Base-by-base conservation (phyloP, 768 basidiomycete species). In the Mycena amicta region DNA sequence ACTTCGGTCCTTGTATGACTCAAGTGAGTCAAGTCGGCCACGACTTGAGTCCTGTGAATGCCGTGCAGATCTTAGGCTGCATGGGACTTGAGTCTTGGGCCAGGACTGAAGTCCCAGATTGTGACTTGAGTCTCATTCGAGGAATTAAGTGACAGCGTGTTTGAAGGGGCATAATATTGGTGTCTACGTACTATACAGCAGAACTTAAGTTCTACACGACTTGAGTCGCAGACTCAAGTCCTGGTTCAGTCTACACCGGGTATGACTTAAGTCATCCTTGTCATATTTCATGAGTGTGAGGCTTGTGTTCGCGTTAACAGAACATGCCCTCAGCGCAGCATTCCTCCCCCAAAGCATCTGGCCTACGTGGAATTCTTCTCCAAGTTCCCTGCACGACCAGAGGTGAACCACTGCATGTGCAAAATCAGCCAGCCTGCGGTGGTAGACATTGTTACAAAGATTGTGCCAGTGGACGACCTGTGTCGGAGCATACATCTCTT, bases 301-400 rank as follows among this genome's bases (percentile, higher is more conserved):
- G 8, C 18, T 37, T 18, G 8, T 18, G 33, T 56, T 56, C 47
- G 30, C 4, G 8, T 53, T 61, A 12, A 18, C 59, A 2, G 50
- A 37, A 0, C 50, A 23, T 11, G 28, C 28, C 26, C 26, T 56
- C 2, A 31, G 23, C 20, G 0, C 20, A 3, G 2, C 52, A 2
- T 61, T 61, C n/a, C 51, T 8, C 53, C 60, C 1, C 63, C 70
- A 1, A 39, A 53, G 1, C 65, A 72, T 54, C 64, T 74, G 1
- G 71, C 71, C 0, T 72, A 71, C 41, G 57, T 74, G 2, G 70
- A 72, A 43, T 72, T 71, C 70, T 74, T 70, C 40, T 55, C 66
- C 0, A 41, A 61, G 5, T 67, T 69, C 50, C 53, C 62, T 8
- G 2, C 11, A 11, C 8, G 18, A 1, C 56, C 52, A 3, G 57